phyloP scores from a whole-genome alignment of 1,284 basidiomycete genomes.

The Mrakiaceae sp. region DNA sequence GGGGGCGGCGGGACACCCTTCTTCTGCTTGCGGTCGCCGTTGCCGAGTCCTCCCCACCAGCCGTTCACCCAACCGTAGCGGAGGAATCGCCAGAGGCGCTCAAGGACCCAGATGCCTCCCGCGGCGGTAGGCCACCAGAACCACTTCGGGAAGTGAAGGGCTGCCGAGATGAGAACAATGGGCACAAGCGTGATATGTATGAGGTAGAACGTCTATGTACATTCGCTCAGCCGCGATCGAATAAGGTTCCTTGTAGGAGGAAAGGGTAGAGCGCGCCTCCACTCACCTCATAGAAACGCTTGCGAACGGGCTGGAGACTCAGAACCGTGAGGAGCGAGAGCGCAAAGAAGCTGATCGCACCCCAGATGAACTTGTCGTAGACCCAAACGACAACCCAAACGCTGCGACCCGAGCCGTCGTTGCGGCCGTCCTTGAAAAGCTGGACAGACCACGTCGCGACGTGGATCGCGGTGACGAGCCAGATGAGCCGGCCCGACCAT shows the following conservation, averaged over 20 bases:
- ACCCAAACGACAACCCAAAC: conserved; percentile 54
- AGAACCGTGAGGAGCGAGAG: conserved; percentile 56
- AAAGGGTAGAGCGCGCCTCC: background rate
- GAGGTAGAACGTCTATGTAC: conserved; percentile 50
- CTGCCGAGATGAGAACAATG: conserved; percentile 49
- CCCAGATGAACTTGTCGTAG: conserved; percentile 61
- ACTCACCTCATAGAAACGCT: conserved; percentile 52
- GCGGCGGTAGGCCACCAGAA: conserved; percentile 51
- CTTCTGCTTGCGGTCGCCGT: conserved; percentile 17
- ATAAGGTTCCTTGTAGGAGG: background rate
- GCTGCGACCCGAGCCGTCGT: conserved; percentile 41
- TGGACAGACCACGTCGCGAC: conserved; percentile 66
- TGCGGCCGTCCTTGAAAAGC: conserved; percentile 45
- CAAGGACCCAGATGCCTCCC: conserved; percentile 52
- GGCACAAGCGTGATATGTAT: conserved; percentile 57
- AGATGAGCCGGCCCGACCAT: conserved; percentile 62
- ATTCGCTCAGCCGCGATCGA: background rate
- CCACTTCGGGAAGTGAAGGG: conserved; percentile 57
- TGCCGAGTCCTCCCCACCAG: conserved; percentile 26
- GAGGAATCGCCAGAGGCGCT: conserved; percentile 49
- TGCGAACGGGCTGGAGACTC: conserved; percentile 54
- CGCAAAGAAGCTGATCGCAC: conserved; percentile 57
- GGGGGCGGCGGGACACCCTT: background rate
- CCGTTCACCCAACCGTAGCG: conserved; percentile 58
- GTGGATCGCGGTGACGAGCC: conserved; percentile 56